A percentile compares a stretch with the other conserved stretches of the same genome.
phyloP scores from a whole-genome alignment of 768 basidiomycete genomes.

The Suillus subalutaceus region DNA sequence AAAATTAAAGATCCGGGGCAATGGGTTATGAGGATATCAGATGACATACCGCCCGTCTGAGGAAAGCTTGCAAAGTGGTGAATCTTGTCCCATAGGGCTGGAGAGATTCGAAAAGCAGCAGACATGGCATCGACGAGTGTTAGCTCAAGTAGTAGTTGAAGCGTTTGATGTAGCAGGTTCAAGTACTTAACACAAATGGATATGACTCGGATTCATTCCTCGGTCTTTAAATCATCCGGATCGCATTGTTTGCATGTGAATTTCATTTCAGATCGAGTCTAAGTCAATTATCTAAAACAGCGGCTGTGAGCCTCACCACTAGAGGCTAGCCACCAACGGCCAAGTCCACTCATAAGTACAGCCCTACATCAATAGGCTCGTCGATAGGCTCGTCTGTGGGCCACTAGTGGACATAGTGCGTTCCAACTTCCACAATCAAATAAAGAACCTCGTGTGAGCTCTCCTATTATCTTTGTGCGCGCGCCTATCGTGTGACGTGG shows the following conservation, averaged over 20 bases:
- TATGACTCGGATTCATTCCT: neutral
- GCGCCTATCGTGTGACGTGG: conserved; percentile 5
- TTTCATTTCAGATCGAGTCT: neutral
- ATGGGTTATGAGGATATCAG: neutral
- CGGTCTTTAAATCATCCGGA: conserved; percentile 4
- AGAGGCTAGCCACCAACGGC: neutral
- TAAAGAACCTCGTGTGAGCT: neutral
- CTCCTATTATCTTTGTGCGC: neutral
- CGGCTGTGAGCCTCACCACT: neutral
- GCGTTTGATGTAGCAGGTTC: neutral
- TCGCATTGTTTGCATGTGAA: conserved; percentile 4
- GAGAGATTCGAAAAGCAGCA: conserved; percentile 67
- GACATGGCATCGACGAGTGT: conserved; percentile 33
- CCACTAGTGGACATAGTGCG: conserved; percentile 2
- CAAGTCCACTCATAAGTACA: neutral
- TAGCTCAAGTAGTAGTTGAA: neutral
- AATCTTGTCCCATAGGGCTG: conserved; percentile 85
- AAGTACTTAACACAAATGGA: neutral
- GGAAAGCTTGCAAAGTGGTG: conserved; percentile 91
- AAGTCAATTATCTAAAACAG: neutral
- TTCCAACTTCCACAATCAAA: neutral
- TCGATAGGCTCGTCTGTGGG: neutral
- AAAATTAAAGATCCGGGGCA: neutral
- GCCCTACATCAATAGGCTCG: neutral
- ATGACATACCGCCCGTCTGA: conserved; percentile 79